Conservation (phyloP, 305 asterid genomes). For the Vinca major region DNA sequence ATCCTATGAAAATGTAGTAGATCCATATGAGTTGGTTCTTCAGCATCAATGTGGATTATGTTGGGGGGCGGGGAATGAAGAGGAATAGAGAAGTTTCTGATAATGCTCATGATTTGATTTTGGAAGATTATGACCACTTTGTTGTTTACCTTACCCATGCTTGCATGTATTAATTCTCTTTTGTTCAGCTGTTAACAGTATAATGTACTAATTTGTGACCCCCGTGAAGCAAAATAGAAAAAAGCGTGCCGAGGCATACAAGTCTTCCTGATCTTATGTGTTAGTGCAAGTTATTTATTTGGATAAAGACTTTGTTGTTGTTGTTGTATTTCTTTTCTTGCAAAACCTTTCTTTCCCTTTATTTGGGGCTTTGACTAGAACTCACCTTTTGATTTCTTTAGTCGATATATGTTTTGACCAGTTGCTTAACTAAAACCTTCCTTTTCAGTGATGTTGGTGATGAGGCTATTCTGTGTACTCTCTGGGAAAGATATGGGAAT, state of each 20-base stretch:
- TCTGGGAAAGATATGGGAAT: constrained; percentile 57
- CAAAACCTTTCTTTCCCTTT: not conserved
- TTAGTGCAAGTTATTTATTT: not conserved
- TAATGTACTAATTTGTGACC: not conserved
- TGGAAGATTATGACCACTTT: too few relatives aligned
- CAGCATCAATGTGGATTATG: too few relatives aligned
- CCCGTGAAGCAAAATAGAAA: not conserved
- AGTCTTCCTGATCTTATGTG: not conserved
- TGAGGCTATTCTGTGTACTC: constrained; percentile 72
- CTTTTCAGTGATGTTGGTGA: constrained; percentile 72
- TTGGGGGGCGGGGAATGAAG: too few relatives aligned
- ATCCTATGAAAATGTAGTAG: not conserved
- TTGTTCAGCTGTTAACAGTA: not conserved
- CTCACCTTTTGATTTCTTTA: not conserved
- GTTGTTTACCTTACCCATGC: too few relatives aligned
- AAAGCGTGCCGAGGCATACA: not conserved
- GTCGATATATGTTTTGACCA: not conserved
- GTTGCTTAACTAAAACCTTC: constrained; percentile 12
- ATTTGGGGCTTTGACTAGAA: not conserved
- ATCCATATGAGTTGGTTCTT: not conserved
- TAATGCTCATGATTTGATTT: too few relatives aligned
- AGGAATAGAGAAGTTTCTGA: too few relatives aligned
- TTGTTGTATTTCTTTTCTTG: not conserved
- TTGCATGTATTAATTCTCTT: too few relatives aligned
- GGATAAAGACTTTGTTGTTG: not conserved